Evolutionary conservation across 768 basidiomycete genomes (phyloP), one percentile per base, ranked within the genome.

Genomic region (Jaapia argillacea): DNA sequence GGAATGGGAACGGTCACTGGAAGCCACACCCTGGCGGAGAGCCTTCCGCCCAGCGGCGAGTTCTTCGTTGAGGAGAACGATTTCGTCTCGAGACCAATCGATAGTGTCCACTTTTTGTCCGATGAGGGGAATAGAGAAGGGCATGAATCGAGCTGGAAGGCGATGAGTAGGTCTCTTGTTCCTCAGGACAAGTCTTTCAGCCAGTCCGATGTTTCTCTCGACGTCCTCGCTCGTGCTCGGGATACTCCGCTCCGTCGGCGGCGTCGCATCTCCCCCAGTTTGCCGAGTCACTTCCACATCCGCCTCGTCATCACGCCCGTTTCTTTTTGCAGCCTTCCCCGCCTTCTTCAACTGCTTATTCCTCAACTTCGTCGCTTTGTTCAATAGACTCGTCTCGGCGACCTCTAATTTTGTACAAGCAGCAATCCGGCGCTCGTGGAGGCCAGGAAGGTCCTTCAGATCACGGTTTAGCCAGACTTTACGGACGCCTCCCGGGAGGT

Each of bases 71-170:
- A 56, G 57, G 16, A 22, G 43, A n/a, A 6, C 37, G 44, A 96
- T 87, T 62, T 92, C 85, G 16, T 72, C 66, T 24, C 86, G 70
- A 16, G 81, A 78, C 91, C 92, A 96, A 2, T 91, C 81, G 56
- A 98, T 91, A 2, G 85, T 77, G 64, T 98, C 96, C 13, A 97
- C 92, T 60, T 94, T 85, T 59, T 88, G 60, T 5, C 96, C 96
- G 3, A 77, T 64, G 21, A 94, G 67, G 1, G 77, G 77, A 21
- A 84, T 63, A 6, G 70, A 67, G 45, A 77, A 74, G 0, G 74
- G 75, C 36, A 77, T 62, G 55, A 71, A 71, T 6, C 78, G 69
- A 10, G 45, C 56, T 14, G 60, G 73, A 4, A 93, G 74, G 36
- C 81, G 78, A 57, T 89, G 88, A 0, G 77, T 77, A 0, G 94